Evolutionary conservation across 306 rosid genomes (phyloP).

Genomic region (Morella rubra): DNA sequence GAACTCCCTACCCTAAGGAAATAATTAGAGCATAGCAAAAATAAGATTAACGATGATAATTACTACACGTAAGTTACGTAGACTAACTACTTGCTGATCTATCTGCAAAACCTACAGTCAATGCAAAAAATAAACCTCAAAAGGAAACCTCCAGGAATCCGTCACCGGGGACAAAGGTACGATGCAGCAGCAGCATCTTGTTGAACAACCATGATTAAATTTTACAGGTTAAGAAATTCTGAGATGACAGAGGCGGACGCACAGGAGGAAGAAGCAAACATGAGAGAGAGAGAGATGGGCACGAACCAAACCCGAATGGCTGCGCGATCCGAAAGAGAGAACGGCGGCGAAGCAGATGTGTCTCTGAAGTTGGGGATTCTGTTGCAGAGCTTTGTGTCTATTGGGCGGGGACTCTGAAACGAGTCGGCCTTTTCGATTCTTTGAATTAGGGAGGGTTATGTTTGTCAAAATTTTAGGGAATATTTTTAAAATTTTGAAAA

Average conservation of each 20-base stretch:
- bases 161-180: not conserved
- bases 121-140: not conserved
- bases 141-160: not conserved
- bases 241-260: not conserved
- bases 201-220: not conserved
- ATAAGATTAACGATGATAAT: too few species aligned
- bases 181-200: not conserved
- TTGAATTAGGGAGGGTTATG: too few species aligned
- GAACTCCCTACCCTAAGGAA: too few species aligned
- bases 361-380: too few species aligned
- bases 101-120: not conserved
- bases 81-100: not conserved
- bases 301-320: not conserved
- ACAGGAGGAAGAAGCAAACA: not conserved
- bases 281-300: not conserved
- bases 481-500: too few species aligned
- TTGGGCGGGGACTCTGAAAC: too few species aligned
- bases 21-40: too few species aligned
- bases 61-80: not conserved
- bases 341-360: not conserved
- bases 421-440: too few species aligned
- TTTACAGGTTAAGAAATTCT: not conserved
- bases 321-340: not conserved
- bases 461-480: too few species aligned
- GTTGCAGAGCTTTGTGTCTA: too few species aligned